These are phyloP conservation scores for Trichoderma asperellum DNA, from an alignment of 2,329 filamentous ascomycete genomes.

Conservation along the genomic window DNA sequence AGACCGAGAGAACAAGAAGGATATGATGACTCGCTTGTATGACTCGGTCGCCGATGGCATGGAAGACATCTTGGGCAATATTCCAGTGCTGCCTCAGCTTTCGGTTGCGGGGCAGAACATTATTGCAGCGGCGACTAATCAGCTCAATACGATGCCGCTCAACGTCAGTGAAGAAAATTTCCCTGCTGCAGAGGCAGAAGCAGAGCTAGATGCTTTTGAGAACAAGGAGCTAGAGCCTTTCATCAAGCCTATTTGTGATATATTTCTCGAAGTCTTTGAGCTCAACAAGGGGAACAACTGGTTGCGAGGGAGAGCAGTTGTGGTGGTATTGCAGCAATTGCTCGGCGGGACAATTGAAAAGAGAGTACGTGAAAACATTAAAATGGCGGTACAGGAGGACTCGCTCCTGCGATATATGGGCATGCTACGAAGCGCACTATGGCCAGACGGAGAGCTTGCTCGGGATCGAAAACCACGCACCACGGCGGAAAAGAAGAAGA, in stretches of 20 bases:
- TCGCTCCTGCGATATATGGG: constrained; percentile 75
- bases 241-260: constrained; percentile 96
- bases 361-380: constrained; percentile 86
- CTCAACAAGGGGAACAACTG: constrained; percentile 95
- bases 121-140: constrained; percentile 73
- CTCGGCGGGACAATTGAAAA: constrained; percentile 95
- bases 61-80: constrained; percentile 96
- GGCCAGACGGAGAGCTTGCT: constrained; percentile 70
- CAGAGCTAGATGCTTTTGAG: constrained; percentile 91
- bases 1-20: constrained; percentile 69
- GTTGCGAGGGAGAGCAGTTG: constrained; percentile 92
- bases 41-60: constrained; percentile 97
- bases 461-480: constrained; percentile 62
- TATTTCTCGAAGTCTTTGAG: constrained; percentile 95
- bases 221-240: constrained; percentile 89
- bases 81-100: constrained; percentile 91
- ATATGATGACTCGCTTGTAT: constrained; percentile 93
- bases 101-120: constrained; percentile 91
- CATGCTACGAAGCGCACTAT: constrained; percentile 75
- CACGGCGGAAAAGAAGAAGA: constrained; percentile 73
- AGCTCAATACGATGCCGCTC: constrained; percentile 61
- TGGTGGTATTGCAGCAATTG: constrained; percentile 93
- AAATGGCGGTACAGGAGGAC: constrained; percentile 74
- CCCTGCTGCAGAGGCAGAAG: constrained; percentile 78
- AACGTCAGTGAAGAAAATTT: constrained; percentile 55